Evolutionary conservation across 2,329 filamentous ascomycete genomes (phyloP), one percentile per base, ranked within the genome.

Genomic region (Talaromyces marneffei): DNA sequence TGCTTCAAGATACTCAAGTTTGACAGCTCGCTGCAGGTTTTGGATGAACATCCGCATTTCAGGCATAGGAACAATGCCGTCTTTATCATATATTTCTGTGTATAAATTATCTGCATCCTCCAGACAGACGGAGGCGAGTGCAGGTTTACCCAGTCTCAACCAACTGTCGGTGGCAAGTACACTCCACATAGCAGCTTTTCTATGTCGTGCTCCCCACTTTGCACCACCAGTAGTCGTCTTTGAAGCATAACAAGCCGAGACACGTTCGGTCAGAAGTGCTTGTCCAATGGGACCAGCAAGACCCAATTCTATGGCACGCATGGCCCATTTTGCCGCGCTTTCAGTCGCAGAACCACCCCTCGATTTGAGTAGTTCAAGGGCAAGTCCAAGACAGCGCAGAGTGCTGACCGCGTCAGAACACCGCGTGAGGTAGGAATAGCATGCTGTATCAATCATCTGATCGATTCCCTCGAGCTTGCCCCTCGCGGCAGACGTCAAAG

Each of bases 141-240:
- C 84, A 58, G 86, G 86, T 70, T 93, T 92, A 35, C 84, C 85
- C 64, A 92, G 84, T 56, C 83, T 83, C 59, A 93, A 80, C 94
- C 94, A 99, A 1, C 87, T 83, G 68, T 96, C 89, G 0, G 92
- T 87, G 1, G 90, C 89, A 40, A 96, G 82, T 23, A 94, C 82
- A 66, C 87, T 89, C 92, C 92, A 99, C 65, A 96, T 84, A 0
- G 90, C 94, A 2, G 92, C 90, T 78, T 97, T 99, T 54, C 94
- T 83, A 63, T 83, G 83, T 64, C 93, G 83, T 8, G 83, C 82
- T 16, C 92, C 92, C 81, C 87, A 89, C 39, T 79, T 79, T 63
- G 86, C 83, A 8, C 83, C 84, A 1, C 88, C 87, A 3, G 86
- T 77, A 2, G 89, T 87, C 27, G 82, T 82, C 66, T 90, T 90